Conservation (phyloP, 2,329 filamentous ascomycete species). For the Fusarium decemcellulare region DNA sequence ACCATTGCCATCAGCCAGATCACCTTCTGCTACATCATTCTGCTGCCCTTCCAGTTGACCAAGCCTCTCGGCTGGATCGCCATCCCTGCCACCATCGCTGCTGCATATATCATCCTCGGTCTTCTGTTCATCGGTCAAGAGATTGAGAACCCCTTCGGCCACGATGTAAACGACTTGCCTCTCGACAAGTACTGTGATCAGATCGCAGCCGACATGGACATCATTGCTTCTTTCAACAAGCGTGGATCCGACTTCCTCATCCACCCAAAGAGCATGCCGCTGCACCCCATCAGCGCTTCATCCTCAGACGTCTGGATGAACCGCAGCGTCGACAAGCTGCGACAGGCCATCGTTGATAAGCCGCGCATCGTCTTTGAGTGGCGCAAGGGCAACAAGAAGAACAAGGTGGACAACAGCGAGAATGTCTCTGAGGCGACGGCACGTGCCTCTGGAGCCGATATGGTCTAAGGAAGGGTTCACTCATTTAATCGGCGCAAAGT, state of each 20-base stretch:
- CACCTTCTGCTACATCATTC: constrained; percentile 85
- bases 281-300: constrained; percentile 66
- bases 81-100: constrained; percentile 80
- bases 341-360: constrained; percentile 57
- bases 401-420: neutral
- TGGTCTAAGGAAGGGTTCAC: neutral
- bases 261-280: constrained; percentile 60
- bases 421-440: neutral
- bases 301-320: constrained; percentile 55
- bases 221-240: constrained; percentile 70
- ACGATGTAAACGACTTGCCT: constrained; percentile 85
- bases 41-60: constrained; percentile 86
- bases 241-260: constrained; percentile 50
- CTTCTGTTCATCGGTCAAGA: constrained; percentile 81
- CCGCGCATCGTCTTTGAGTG: constrained; percentile 53
- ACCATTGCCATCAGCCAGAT: constrained; percentile 88
- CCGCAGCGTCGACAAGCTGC: constrained; percentile 55
- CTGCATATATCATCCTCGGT: constrained; percentile 87
- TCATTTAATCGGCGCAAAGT: too few species aligned
- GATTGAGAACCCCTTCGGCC: constrained; percentile 88
- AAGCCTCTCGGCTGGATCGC: constrained; percentile 77
- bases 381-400: constrained; percentile 8
- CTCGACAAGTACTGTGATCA: constrained; percentile 84
- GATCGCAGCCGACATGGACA: constrained; percentile 80
- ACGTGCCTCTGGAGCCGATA: neutral